Percentiles rank a stretch among this genome's conserved stretches.
phyloP scores from a whole-genome alignment of 2,329 filamentous ascomycete species.

The Fusarium tanahbumbuense region DNA sequence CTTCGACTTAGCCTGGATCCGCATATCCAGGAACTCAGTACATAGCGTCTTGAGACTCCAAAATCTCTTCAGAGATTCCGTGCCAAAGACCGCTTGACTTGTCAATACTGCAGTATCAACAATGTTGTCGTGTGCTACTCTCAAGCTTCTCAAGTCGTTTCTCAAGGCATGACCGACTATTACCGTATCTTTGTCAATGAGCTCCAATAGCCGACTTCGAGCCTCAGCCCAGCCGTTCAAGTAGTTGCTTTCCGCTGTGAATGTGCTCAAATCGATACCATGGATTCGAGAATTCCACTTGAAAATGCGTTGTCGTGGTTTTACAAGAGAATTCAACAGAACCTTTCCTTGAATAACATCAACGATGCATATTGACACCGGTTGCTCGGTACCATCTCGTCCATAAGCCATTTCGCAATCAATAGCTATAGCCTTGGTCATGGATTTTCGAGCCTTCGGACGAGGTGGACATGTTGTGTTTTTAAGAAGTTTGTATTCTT shows the following conservation, averaged over 20 bases:
- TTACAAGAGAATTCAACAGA: background rate
- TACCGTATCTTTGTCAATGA: background rate
- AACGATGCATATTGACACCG: background rate
- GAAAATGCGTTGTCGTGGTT: background rate
- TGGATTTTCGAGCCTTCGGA: fast-evolving
- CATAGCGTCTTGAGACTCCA: background rate
- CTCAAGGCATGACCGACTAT: background rate
- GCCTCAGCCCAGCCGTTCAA: background rate
- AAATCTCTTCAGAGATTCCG: background rate
- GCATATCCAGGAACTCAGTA: background rate
- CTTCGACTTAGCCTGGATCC: background rate
- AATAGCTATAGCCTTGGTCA: background rate
- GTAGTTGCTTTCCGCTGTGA: background rate
- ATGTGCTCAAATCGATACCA: background rate
- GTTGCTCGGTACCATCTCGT: background rate
- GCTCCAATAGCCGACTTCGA: background rate
- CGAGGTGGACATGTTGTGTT: background rate
- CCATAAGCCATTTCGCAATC: background rate
- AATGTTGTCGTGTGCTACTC: background rate
- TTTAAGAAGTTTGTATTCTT: background rate
- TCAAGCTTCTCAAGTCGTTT: background rate
- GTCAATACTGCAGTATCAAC: background rate
- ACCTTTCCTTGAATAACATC: background rate
- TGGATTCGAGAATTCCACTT: background rate
- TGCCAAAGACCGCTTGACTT: background rate